Evolutionary conservation across 2,329 filamentous ascomycete species (phyloP).

Genomic region (Kalaharituber pfeilii): DNA sequence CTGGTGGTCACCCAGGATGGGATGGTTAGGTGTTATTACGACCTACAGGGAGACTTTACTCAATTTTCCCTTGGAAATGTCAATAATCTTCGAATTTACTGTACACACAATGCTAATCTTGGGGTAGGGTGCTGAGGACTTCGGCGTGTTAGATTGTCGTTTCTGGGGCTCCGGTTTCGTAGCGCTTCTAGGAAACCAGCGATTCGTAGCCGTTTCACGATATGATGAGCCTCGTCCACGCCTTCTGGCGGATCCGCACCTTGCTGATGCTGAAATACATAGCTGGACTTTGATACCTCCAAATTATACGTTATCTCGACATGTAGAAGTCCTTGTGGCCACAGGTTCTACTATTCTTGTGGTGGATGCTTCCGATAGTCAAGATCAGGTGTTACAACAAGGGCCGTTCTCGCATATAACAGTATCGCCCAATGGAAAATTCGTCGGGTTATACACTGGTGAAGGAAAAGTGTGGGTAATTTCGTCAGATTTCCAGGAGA

Average conservation of each 20-base stretch:
- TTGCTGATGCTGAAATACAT: slow-evolving; percentile 50
- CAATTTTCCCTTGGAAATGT: slow-evolving; percentile 80
- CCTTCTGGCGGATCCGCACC: slow-evolving; percentile 47
- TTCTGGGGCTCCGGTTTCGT: slow-evolving; percentile 93
- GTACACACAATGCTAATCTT: slow-evolving; percentile 5
- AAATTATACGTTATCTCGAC: slow-evolving; percentile 71
- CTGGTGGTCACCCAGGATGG: slow-evolving; percentile 79
- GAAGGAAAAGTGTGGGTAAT: slow-evolving; percentile 82
- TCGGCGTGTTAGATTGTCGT: slow-evolving; percentile 69
- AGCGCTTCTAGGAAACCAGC: slow-evolving; percentile 74
- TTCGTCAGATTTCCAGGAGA: slow-evolving; percentile 84
- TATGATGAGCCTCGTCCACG: slow-evolving; percentile 85
- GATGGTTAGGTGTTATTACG: slow-evolving; percentile 74
- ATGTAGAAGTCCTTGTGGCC: slow-evolving; percentile 79
- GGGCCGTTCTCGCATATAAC: slow-evolving; percentile 82
- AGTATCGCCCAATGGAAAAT: slow-evolving; percentile 80
- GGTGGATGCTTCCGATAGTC: slow-evolving; percentile 73
- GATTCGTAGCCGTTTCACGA: slow-evolving; percentile 66
- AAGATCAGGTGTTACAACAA: slow-evolving; percentile 78
- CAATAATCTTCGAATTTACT: slow-evolving; percentile 19
- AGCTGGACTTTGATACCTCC: slow-evolving; percentile 85
- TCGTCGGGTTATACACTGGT: slow-evolving; percentile 69
- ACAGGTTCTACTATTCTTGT: slow-evolving; percentile 71
- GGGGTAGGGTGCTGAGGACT: slow-evolving; percentile 57
- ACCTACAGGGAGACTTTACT: slow-evolving; percentile 85